These are phyloP conservation scores for Leccinum arenicola DNA, from an alignment of 768 basidiomycete species.

Conservation along the genomic window DNA sequence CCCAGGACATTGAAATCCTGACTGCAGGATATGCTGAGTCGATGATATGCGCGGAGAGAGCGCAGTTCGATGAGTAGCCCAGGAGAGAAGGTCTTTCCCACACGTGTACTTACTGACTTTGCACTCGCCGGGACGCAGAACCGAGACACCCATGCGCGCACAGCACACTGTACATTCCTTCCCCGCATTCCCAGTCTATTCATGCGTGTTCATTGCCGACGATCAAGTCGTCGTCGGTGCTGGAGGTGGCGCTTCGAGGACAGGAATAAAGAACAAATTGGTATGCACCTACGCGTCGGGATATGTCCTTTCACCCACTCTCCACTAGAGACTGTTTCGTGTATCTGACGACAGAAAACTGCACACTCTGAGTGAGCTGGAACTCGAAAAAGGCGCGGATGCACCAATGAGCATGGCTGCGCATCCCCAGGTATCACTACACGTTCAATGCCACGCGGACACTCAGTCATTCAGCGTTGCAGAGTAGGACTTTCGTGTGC, in stretches of 20 bases:
- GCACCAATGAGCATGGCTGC: conserved; percentile 95
- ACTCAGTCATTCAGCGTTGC: conserved; percentile 2
- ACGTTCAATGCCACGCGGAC: not conserved
- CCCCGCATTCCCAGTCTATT: conserved; percentile 85
- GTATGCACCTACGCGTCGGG: conserved; percentile 35
- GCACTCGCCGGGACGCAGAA: not conserved
- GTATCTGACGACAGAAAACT: conserved; percentile 53
- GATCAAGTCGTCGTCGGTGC: conserved; percentile 79
- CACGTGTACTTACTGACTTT: not conserved
- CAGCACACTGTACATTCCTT: conserved; percentile 77
- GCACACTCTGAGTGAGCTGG: conserved; percentile 60
- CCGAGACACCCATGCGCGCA: conserved; percentile 57
- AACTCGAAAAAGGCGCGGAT: conserved; percentile 81
- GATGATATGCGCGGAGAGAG: not conserved
- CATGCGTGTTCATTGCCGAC: conserved; percentile 74
- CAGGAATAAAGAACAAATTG: conserved; percentile 92
- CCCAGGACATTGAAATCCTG: conserved; percentile 15
- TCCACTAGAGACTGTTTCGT: conserved; percentile 62
- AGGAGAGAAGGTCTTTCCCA: conserved; percentile 22
- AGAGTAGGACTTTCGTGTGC: conserved; percentile 63
- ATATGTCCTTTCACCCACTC: conserved; percentile 6
- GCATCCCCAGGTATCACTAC: conserved; percentile 48
- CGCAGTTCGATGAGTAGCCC: not conserved
- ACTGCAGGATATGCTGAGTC: not conserved
- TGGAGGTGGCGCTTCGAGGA: conserved; percentile 82